Conservation (phyloP, 176 grass and related monocot genomes). For the Dendrocalamus sinicus region DNA sequence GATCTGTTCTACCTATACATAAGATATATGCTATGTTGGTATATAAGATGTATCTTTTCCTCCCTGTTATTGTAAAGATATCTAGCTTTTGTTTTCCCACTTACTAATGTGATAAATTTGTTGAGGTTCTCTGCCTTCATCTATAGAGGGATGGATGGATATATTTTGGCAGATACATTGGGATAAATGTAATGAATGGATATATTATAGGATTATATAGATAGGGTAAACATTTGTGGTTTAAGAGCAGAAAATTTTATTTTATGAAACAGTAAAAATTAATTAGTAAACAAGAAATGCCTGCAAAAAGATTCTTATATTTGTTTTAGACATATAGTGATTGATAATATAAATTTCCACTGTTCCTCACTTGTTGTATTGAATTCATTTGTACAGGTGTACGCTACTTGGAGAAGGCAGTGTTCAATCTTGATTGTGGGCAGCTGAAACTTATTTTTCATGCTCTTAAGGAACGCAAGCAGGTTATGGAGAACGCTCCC, state of each 20-base stretch:
- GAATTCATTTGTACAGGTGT: slow-evolving; percentile 64
- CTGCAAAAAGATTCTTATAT: background rate
- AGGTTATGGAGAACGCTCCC: slow-evolving; percentile 90
- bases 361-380: slow-evolving; percentile 1
- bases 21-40: too few species aligned
- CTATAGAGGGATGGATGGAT: background rate
- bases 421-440: slow-evolving; percentile 92
- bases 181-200: background rate
- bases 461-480: slow-evolving; percentile 90
- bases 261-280: background rate
- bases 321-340: background rate
- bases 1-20: too few species aligned
- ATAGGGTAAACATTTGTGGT: background rate
- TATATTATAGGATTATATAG: background rate
- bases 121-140: background rate
- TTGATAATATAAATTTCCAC: slow-evolving; percentile 21
- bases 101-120: too few species aligned
- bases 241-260: background rate
- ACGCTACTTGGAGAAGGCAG: slow-evolving; percentile 95
- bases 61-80: too few species aligned
- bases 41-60: too few species aligned
- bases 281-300: slow-evolving; percentile 2
- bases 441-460: slow-evolving; percentile 96
- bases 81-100: too few species aligned
- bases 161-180: background rate